These are phyloP conservation scores for Calonectria crousiana DNA, from an alignment of 2,329 filamentous ascomycete genomes.

Conservation along the genomic window DNA sequence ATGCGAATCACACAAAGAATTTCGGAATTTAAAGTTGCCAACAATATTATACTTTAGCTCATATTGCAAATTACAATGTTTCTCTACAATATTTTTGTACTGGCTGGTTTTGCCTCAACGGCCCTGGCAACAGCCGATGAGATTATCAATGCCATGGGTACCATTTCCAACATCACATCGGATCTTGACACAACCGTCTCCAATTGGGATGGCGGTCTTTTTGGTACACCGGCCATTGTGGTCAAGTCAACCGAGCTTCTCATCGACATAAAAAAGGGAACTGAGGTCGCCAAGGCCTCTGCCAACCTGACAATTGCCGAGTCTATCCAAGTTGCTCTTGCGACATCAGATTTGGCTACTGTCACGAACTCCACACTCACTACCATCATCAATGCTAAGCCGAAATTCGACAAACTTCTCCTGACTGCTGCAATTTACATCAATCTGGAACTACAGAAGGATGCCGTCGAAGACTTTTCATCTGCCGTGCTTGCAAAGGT, in stretches of 20 bases:
- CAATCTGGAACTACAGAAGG: conserved; percentile 55
- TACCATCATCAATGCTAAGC: conserved; percentile 54
- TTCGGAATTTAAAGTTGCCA: no score
- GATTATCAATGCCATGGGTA: conserved; percentile 51
- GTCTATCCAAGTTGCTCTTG: conserved; percentile 53
- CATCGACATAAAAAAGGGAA: conserved; percentile 54
- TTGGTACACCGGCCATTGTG: conserved; percentile 57
- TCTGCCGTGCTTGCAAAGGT: conserved; percentile 55
- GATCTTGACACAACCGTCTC: conserved; percentile 50
- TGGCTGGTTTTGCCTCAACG: conserved; percentile 38
- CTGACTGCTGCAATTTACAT: conserved; percentile 57
- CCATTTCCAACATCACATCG: conserved; percentile 51
- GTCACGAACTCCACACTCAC: conserved; percentile 54
- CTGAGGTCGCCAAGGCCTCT: conserved; percentile 51
- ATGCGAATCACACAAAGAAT: neutral
- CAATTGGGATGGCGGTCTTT: conserved; percentile 53
- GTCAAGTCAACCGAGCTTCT: conserved; percentile 54
- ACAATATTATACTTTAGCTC: neutral
- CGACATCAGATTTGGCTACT: conserved; percentile 50
- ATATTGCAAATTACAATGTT: conserved; percentile 32
- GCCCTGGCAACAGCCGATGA: conserved; percentile 49
- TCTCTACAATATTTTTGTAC: conserved; percentile 38
- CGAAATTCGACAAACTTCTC: conserved; percentile 58
- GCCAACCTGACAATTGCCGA: conserved; percentile 53
- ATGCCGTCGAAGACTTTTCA: conserved; percentile 54